Evolutionary conservation across 2,329 filamentous ascomycete genomes (phyloP).

Genomic region (Aspergillus sp.): DNA sequence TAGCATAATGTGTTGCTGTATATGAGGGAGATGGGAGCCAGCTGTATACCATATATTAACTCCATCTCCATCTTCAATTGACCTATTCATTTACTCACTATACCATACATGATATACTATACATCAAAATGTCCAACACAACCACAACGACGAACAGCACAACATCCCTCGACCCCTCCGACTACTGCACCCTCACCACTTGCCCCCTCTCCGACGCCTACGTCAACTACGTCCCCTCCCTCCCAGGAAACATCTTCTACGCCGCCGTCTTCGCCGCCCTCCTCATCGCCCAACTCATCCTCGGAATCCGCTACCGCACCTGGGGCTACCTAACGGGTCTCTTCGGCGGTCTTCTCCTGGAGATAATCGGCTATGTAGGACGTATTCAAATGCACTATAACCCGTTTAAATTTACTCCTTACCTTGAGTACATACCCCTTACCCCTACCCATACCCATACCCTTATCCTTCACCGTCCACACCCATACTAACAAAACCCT

Average conservation of each 20-base stretch:
- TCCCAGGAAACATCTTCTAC: conserved; percentile 58
- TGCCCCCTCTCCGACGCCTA: conserved; percentile 42
- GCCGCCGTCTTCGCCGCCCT: conserved; percentile 53
- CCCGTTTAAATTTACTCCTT: conserved; percentile 48
- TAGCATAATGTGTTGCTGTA: too few relatives aligned
- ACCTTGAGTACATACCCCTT: conserved; percentile 39
- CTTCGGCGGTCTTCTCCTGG: conserved; percentile 55
- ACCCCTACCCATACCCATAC: background rate
- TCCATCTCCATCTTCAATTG: too few relatives aligned
- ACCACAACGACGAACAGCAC: background rate
- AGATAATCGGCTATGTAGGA: conserved; percentile 62
- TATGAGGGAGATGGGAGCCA: too few relatives aligned
- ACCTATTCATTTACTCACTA: too few relatives aligned
- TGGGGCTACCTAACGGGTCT: conserved; percentile 58
- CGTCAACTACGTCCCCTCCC: conserved; percentile 57
- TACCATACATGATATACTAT: too few relatives aligned
- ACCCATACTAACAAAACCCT: background rate
- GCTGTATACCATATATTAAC: too few relatives aligned
- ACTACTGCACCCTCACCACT: conserved; percentile 39
- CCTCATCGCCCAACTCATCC: conserved; percentile 46
- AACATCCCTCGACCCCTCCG: background rate
- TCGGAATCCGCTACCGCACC: conserved; percentile 50
- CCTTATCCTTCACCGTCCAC: too few relatives aligned
- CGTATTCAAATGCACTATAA: conserved; percentile 59
- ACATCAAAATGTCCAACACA: background rate